A percentile compares a stretch with the other conserved stretches of the same genome.
These are phyloP conservation scores for Magnusiomyces clavatus DNA, from an alignment of 1,139 yeast species.

Conservation along the genomic window DNA sequence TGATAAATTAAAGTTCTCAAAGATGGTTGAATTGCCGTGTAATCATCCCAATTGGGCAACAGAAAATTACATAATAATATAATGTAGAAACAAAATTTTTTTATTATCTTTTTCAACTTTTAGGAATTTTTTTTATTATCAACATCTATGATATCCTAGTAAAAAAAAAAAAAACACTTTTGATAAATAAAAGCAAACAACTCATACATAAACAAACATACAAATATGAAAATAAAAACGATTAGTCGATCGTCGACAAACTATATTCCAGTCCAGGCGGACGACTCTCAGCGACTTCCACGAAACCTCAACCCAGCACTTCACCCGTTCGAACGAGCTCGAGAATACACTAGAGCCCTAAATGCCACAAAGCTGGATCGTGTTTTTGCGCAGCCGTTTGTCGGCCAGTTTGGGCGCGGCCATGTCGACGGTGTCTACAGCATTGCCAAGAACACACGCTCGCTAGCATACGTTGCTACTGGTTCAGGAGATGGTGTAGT, in stretches of 20 bases:
- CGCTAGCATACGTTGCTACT: conserved; percentile 70
- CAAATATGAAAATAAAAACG: conserved; percentile 67
- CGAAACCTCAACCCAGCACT: conserved; percentile 89
- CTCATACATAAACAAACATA: not conserved
- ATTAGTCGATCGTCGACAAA: conserved; percentile 84
- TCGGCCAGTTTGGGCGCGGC: conserved; percentile 91
- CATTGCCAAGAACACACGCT: conserved; percentile 68
- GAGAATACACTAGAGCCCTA: conserved; percentile 91
- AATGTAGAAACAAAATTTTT: not conserved
- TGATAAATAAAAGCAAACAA: too few species aligned
- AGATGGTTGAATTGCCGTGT: not conserved
- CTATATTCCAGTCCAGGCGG: conserved; percentile 84
- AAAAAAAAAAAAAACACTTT: not conserved
- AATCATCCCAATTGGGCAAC: not conserved
- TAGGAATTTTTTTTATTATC: not conserved
- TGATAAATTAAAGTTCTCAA: too few species aligned
- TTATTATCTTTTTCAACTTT: not conserved
- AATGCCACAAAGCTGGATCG: conserved; percentile 93
- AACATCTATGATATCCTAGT: not conserved
- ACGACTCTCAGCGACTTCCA: conserved; percentile 81
- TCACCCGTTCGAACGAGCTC: conserved; percentile 94
- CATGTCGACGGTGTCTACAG: conserved; percentile 94
- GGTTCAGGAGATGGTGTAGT: conserved; percentile 95
- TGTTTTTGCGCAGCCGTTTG: conserved; percentile 95
- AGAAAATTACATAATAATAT: not conserved